Evolutionary conservation across 345 rosid genomes (phyloP).

Genomic region (Rhodomyrtus tomentosa): DNA sequence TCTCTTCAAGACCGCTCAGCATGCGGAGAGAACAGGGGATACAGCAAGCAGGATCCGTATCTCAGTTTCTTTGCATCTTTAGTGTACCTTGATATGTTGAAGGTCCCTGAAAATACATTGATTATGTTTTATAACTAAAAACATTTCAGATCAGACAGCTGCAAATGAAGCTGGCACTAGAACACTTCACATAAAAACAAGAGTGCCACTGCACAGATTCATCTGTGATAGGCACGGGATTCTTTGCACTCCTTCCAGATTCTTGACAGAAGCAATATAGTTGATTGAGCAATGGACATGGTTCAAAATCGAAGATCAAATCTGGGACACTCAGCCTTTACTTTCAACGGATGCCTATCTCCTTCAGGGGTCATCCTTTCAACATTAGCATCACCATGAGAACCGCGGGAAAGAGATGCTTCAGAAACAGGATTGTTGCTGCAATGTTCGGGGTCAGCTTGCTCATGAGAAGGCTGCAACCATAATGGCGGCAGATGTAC

Average conservation of each 20-base stretch:
- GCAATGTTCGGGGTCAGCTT: neutral
- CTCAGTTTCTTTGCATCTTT: neutral
- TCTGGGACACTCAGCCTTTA: too few relatives aligned
- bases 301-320: too few relatives aligned
- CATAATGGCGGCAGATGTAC: neutral
- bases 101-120: neutral
- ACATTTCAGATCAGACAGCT: neutral
- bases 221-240: neutral
- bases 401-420: neutral
- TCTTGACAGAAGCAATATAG: neutral
- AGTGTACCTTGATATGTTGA: too few relatives aligned
- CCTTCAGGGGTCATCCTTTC: neutral
- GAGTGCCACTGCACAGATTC: neutral
- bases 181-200: neutral
- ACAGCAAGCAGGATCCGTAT: conserved; percentile 21
- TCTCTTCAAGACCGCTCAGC: conserved; percentile 62
- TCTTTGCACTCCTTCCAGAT: neutral
- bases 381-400: neutral
- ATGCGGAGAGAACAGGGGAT: conserved; percentile 25
- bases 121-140: neutral
- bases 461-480: neutral
- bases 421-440: neutral
- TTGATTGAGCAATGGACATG: neutral
- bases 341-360: neutral
- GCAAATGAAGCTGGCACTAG: neutral